phyloP scores from a whole-genome alignment of 495 filamentous ascomycete genomes.

The Penicillium mononematosum region DNA sequence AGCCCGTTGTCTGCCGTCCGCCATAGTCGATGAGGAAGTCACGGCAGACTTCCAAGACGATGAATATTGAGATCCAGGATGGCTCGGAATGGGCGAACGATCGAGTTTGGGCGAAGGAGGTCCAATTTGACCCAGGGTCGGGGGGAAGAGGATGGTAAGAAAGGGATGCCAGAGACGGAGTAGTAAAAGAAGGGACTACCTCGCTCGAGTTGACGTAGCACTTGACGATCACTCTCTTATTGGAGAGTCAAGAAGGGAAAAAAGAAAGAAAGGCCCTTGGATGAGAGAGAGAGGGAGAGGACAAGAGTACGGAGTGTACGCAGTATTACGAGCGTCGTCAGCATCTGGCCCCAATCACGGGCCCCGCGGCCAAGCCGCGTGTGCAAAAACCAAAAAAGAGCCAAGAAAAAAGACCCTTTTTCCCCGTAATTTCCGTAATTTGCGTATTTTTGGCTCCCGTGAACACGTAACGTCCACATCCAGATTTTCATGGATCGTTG shows the following conservation, averaged over 20 bases:
- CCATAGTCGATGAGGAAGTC: slow-evolving; percentile 38
- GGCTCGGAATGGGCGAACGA: slow-evolving; percentile 7
- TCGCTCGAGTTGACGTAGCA: slow-evolving; percentile 15
- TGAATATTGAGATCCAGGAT: slow-evolving; percentile 23
- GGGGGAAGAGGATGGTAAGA: slow-evolving; percentile 6
- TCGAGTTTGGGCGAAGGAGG: slow-evolving; percentile 14
- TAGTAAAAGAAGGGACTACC: slow-evolving; percentile 18
- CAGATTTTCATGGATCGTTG: slow-evolving; percentile 8
- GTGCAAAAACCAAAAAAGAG: slow-evolving; percentile 36
- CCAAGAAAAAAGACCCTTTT: slow-evolving; percentile 35
- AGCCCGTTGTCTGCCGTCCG: slow-evolving; percentile 39
- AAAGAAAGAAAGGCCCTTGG: slow-evolving; percentile 10
- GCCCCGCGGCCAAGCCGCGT: slow-evolving; percentile 46
- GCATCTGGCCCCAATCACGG: slow-evolving; percentile 46
- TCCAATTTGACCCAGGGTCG: slow-evolving; percentile 18
- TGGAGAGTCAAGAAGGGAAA: slow-evolving; percentile 10
- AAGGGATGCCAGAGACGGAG: slow-evolving; percentile 14
- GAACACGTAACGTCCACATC: slow-evolving; percentile 22
- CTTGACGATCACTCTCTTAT: slow-evolving; percentile 4
- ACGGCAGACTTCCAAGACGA: slow-evolving; percentile 23
- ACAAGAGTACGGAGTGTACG: slow-evolving; percentile 14
- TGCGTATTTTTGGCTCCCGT: slow-evolving; percentile 18
- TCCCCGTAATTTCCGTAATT: slow-evolving; percentile 16
- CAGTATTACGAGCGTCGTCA: slow-evolving; percentile 48
- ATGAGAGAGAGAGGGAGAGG: slow-evolving; percentile 10